phyloP scores from a whole-genome alignment of 257 asterid species.

The Ilex aquifolium region DNA sequence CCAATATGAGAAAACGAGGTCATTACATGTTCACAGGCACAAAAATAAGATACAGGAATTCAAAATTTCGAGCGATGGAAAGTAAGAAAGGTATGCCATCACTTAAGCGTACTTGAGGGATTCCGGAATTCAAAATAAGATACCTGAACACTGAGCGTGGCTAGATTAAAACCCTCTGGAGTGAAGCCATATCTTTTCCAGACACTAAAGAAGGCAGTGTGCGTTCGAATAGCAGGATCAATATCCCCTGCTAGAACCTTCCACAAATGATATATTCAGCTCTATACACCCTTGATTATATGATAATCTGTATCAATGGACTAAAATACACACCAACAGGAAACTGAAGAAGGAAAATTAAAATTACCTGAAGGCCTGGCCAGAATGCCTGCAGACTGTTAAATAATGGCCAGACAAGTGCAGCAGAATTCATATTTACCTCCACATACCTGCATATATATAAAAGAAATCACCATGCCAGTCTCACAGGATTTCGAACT shows the following conservation, averaged over 20 bases:
- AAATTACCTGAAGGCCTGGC: slow-evolving; percentile 97
- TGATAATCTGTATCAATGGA: not conserved
- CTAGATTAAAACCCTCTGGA: slow-evolving; percentile 97
- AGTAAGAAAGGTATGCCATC: not conserved
- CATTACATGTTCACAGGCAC: no score
- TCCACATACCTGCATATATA: slow-evolving; percentile 76
- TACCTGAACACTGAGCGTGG: slow-evolving; percentile 88
- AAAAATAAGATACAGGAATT: no score
- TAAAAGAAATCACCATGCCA: not conserved
- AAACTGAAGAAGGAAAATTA: slow-evolving; percentile 5
- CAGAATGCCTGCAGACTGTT: slow-evolving; percentile 98
- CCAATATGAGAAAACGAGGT: no score
- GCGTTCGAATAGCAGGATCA: slow-evolving; percentile 93
- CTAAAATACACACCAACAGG: slow-evolving; percentile 4
- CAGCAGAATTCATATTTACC: slow-evolving; percentile 97
- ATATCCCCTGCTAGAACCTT: slow-evolving; percentile 99
- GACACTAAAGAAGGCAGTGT: slow-evolving; percentile 90
- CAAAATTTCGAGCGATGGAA: no score
- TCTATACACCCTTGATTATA: slow-evolving; percentile 14
- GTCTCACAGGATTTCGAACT: not conserved
- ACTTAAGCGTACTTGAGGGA: not conserved
- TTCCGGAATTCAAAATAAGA: slow-evolving; percentile 3
- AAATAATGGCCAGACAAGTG: slow-evolving; percentile 96
- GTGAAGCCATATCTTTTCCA: slow-evolving; percentile 97
- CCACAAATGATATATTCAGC: slow-evolving; percentile 26